Percentiles rank a stretch among this genome's conserved stretches.
Conservation (phyloP, 176 grass and related monocot species). For the Musa schizocarpa region DNA sequence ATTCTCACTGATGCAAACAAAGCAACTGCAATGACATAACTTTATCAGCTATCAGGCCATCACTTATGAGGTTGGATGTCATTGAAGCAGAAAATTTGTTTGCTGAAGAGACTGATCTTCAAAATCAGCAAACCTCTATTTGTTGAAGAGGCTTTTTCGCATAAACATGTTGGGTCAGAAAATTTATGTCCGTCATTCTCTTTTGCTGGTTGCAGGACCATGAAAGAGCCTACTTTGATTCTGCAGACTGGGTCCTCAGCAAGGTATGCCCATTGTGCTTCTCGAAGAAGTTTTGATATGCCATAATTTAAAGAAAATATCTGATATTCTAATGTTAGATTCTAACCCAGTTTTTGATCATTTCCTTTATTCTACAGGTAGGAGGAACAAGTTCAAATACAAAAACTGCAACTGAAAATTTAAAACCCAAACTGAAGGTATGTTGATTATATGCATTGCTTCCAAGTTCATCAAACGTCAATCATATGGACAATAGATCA, state of each 20-base stretch:
- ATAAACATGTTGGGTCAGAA: neutral
- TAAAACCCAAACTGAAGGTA: conserved; percentile 46
- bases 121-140: neutral
- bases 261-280: conserved; percentile 18
- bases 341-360: neutral
- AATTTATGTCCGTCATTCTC: neutral
- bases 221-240: conserved; percentile 44
- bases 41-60: neutral
- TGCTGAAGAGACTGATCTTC: neutral
- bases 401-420: conserved; percentile 9
- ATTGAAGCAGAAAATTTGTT: no score
- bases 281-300: neutral
- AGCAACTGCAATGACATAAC: neutral
- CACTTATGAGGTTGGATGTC: no score
- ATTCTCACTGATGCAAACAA: neutral
- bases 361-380: neutral
- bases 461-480: neutral
- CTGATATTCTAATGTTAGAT: neutral
- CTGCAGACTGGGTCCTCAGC: conserved; percentile 42
- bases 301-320: neutral
- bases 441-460: neutral
- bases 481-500: neutral
- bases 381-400: conserved; percentile 18
- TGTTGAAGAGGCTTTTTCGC: neutral
- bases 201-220: conserved; percentile 23